Evolutionary conservation across 2,329 filamentous ascomycete genomes (phyloP).

Genomic region (Leptodontidium sp.): DNA sequence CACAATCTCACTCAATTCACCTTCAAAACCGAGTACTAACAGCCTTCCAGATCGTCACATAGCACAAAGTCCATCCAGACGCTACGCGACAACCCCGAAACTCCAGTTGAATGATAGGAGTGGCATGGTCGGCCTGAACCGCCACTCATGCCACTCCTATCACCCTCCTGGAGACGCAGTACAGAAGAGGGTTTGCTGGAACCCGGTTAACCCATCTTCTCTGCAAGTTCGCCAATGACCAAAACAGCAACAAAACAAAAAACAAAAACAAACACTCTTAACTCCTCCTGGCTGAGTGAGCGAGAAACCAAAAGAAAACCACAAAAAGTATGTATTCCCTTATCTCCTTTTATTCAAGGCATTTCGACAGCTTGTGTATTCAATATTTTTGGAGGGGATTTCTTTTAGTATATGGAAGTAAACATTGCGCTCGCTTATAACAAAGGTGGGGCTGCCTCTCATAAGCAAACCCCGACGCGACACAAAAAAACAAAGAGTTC

Average conservation of each 20-base stretch:
- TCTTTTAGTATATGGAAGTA: background rate
- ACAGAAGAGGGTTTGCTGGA: no score
- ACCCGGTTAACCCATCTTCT: no score
- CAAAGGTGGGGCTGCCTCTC: no score
- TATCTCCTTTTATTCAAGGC: background rate
- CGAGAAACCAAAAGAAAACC: background rate
- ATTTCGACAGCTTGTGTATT: background rate
- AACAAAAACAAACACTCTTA: background rate
- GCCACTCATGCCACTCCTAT: background rate
- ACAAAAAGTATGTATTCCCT: background rate
- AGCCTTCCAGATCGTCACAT: background rate
- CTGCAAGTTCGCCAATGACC: no score
- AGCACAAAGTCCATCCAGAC: background rate
- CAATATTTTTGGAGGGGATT: no score
- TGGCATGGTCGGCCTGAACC: background rate
- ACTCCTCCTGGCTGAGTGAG: no score
- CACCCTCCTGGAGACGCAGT: no score
- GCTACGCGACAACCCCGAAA: background rate
- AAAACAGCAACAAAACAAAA: background rate
- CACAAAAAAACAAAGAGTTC: no score
- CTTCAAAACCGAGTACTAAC: background rate
- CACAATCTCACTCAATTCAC: background rate
- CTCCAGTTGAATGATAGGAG: background rate
- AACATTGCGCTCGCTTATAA: background rate
- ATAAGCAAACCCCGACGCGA: no score